Evolutionary conservation across 78 protist genomes (phyloP).

Genomic region (Cavenderia fasciculata): DNA sequence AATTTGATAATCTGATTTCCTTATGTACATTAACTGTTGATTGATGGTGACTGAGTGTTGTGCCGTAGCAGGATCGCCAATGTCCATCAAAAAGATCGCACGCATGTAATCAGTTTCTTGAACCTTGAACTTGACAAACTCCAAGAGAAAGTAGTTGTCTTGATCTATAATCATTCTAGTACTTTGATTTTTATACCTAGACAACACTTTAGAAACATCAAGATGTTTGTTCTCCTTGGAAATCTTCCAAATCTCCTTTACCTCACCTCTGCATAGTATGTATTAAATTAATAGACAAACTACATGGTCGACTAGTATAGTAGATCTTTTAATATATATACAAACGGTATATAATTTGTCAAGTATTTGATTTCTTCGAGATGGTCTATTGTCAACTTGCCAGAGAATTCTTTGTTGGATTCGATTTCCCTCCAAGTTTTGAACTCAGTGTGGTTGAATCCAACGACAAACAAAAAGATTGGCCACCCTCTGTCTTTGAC

Average conservation of each 20-base stretch:
- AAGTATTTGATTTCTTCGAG: neutral
- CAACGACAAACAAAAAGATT: neutral
- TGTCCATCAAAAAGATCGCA: neutral
- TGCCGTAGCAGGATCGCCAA: too few relatives aligned
- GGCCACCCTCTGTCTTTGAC: slow-evolving; percentile 5
- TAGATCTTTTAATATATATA: neutral
- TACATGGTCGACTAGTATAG: too few relatives aligned
- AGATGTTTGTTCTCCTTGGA: neutral
- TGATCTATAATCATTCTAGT: neutral
- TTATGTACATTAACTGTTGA: neutral
- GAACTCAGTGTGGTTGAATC: neutral
- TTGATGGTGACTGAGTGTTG: neutral
- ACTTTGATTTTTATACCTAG: neutral
- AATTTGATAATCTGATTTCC: neutral
- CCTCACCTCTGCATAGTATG: neutral
- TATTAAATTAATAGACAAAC: too few relatives aligned
- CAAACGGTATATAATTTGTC: slow-evolving; percentile 3
- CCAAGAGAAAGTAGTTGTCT: neutral
- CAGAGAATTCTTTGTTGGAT: neutral
- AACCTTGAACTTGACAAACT: neutral
- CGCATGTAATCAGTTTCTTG: neutral
- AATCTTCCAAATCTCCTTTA: neutral
- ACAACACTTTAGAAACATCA: neutral
- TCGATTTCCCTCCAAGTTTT: neutral
- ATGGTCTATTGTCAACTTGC: neutral